phyloP scores from a whole-genome alignment of 2,329 filamentous ascomycete species.

The Dactylellina cionopaga region DNA sequence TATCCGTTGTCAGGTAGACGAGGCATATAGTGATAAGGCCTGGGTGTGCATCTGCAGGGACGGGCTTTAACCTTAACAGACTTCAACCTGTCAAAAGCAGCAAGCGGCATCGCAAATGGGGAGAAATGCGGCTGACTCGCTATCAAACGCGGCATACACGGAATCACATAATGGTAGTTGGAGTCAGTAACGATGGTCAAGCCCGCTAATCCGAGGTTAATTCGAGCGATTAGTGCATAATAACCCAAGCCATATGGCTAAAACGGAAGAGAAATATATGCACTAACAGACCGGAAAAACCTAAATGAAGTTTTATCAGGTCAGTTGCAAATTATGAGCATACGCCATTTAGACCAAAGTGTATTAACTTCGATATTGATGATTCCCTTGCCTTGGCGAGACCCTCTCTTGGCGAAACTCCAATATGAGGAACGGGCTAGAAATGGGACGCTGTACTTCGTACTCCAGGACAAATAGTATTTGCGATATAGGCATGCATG shows the following conservation, averaged over 20 bases:
- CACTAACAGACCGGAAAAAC: too few relatives aligned
- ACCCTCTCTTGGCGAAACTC: too few relatives aligned
- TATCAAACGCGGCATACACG: slow-evolving; percentile 4
- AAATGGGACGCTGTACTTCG: too few relatives aligned
- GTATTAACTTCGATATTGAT: background rate
- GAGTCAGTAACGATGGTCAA: background rate
- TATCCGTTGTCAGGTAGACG: too few relatives aligned
- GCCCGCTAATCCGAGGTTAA: background rate
- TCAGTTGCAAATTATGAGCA: too few relatives aligned
- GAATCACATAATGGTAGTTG: background rate
- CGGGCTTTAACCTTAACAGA: slow-evolving; percentile 18
- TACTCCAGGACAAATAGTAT: too few relatives aligned
- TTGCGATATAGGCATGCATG: too few relatives aligned
- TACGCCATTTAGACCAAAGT: too few relatives aligned
- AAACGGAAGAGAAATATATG: too few relatives aligned
- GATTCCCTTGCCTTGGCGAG: background rate
- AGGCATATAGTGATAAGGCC: slow-evolving; percentile 13
- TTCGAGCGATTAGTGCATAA: background rate
- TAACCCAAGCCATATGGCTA: too few relatives aligned
- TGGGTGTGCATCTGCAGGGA: slow-evolving; percentile 12
- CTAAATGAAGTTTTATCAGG: too few relatives aligned
- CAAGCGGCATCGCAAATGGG: background rate
- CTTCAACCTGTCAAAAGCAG: slow-evolving; percentile 21
- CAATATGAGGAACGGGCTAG: too few relatives aligned
- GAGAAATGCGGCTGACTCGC: slow-evolving; percentile 2